Evolutionary conservation across 176 grass and related monocot species (phyloP), one percentile per base, ranked within the genome.

Genomic region (Tillandsia leiboldiana): DNA sequence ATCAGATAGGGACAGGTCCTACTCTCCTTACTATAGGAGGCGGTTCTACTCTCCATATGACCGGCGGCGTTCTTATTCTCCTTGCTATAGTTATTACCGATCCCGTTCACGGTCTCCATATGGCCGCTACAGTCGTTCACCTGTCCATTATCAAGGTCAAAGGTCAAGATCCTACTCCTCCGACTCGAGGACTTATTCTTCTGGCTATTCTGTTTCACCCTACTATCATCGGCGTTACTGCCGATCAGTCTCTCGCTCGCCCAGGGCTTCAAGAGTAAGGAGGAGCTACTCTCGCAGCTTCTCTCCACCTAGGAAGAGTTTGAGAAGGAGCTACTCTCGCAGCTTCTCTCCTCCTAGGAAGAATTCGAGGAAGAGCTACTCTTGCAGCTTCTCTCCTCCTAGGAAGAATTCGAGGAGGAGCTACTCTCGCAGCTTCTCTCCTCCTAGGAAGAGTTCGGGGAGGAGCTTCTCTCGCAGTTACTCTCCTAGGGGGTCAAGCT

Each of bases 391-490:
- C 33, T 42, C 33, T 42, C 33, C 33, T 42, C 33, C 33, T 42
- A 42, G 33, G 33, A 42, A 5, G 3, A 74, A 70, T 7, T 14
- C 33, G n/a, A 70, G 62, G 9, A 47, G 73, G 53, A 74, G 77
- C 47, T 86, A 78, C 65, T 86, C 83, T 12, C 13, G 26, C 24
- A 83, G 80, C 24, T 13, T 33, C 1, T 83, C 83, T 3, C 87
- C 87, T 2, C 52, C 52, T 12, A 74, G 59, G 23, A 14, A 47
- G 48, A 9, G 18, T 2, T 28, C 7, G 1, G 27, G 49, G 42
- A 63, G 53, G 28, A 79, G 80, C 64, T 66, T 63, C 15, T 87
- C 81, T 3, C 64, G 50, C 49, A 77, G 81, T 68, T 70, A 71
- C 8, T 85, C 84, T 11, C 70, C 72, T 1, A 73, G 2, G 15